phyloP scores from a whole-genome alignment of 202 grass and related monocot species.

The Carex arenaria region DNA sequence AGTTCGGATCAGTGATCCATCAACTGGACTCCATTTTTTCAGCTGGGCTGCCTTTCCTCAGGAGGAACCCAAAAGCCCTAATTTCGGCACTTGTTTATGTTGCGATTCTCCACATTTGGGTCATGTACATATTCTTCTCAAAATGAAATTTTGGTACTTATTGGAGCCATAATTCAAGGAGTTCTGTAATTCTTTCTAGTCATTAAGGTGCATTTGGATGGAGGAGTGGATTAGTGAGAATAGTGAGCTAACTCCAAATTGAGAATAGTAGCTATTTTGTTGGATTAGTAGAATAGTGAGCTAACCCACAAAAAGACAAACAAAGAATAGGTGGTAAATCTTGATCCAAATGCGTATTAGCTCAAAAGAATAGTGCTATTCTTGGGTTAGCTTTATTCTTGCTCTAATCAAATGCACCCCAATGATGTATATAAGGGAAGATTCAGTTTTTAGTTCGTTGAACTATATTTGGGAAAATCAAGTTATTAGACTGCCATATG shows the following conservation, averaged over 20 bases:
- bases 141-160: conserved; percentile 27
- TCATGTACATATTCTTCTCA: conserved; percentile 69
- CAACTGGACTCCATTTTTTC: conserved; percentile 88
- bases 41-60: conserved; percentile 60
- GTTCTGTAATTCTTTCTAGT: not conserved
- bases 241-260: too few relatives aligned
- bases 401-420: too few relatives aligned
- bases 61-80: conserved; percentile 57
- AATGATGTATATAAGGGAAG: not conserved
- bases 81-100: conserved; percentile 54
- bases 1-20: conserved; percentile 52
- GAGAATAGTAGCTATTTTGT: too few relatives aligned
- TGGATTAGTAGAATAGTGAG: too few relatives aligned
- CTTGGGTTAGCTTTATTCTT: too few relatives aligned
- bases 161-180: not conserved
- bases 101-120: conserved; percentile 74
- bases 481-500: too few relatives aligned
- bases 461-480: not conserved
- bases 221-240: too few relatives aligned
- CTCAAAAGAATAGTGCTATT: too few relatives aligned
- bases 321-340: too few relatives aligned
- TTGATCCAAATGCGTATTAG: too few relatives aligned
- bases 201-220: too few relatives aligned
- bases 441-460: not conserved
- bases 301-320: too few relatives aligned